Percentiles rank a stretch among this genome's conserved stretches.
Evolutionary conservation across 768 basidiomycete species (phyloP).

Genomic region (Russula virescens): DNA sequence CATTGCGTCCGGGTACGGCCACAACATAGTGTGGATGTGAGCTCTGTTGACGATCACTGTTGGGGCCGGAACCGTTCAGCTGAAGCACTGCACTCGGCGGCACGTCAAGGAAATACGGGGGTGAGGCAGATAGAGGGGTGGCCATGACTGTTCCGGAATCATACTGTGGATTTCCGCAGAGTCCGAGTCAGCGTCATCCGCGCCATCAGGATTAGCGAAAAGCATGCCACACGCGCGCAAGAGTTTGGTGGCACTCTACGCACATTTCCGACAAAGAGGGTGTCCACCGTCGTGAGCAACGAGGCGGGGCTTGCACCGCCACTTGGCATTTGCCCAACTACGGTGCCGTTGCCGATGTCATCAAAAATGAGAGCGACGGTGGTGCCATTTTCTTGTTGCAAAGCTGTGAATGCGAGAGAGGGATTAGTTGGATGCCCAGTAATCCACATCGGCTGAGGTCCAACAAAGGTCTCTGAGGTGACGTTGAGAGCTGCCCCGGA

Average conservation of each 20-base stretch:
- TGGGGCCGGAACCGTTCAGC: constrained; percentile 55
- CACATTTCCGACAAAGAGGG: constrained; percentile 69
- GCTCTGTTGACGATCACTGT: constrained; percentile 59
- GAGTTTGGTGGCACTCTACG: constrained; percentile 26
- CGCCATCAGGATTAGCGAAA: too few relatives aligned
- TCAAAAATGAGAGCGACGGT: constrained; percentile 56
- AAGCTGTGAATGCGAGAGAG: constrained; percentile 45
- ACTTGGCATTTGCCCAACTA: constrained; percentile 46
- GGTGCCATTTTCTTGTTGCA: constrained; percentile 65
- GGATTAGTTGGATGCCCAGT: constrained; percentile 62
- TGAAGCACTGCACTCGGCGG: constrained; percentile 28
- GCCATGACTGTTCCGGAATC: constrained; percentile 54
- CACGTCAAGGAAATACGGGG: constrained; percentile 39
- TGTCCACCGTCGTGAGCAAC: constrained; percentile 49
- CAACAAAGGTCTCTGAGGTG: constrained; percentile 42
- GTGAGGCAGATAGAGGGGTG: constrained; percentile 47
- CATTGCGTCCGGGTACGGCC: constrained; percentile 31
- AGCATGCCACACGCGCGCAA: too few relatives aligned
- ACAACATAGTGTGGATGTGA: constrained; percentile 76
- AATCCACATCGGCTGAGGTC: constrained; percentile 43
- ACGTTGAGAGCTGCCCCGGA: constrained; percentile 36
- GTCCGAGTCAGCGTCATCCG: too few relatives aligned
- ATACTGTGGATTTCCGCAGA: constrained; percentile 45
- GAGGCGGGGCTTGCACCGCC: constrained; percentile 61
- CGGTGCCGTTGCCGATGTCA: constrained; percentile 44